A percentile compares a stretch with the other conserved stretches of the same genome.
These are phyloP conservation scores for cucumber (Cucumis sativus) DNA, from an alignment of 306 rosid species.

Conservation along the genomic window Cucumber_9930_V3 NC_026660.2:8336501-8337000, in stretches of 20 bases:
- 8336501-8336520: constrained; percentile 1
- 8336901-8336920: background rate
- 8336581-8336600: constrained; percentile 89
- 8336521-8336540: constrained; percentile 47
- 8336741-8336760: background rate
- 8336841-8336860: constrained; percentile 72
- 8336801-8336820: constrained; percentile 85
- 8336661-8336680: background rate
- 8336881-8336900: constrained; percentile 69
- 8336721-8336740: background rate
- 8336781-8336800: constrained; percentile 11
- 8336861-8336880: constrained; percentile 50
- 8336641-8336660: constrained; percentile 67
- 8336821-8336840: constrained; percentile 88
- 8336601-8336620: constrained; percentile 87
- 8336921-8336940: background rate
- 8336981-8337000: background rate
- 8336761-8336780: background rate
- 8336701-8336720: background rate
- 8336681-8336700: background rate
- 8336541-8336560: constrained; percentile 74
- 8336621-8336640: constrained; percentile 96
- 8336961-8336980: background rate
- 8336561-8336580: constrained; percentile 66
- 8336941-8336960: background rate